phyloP scores from a whole-genome alignment of 352 stramenopile species.

The Phytophthora agathidicida region DNA sequence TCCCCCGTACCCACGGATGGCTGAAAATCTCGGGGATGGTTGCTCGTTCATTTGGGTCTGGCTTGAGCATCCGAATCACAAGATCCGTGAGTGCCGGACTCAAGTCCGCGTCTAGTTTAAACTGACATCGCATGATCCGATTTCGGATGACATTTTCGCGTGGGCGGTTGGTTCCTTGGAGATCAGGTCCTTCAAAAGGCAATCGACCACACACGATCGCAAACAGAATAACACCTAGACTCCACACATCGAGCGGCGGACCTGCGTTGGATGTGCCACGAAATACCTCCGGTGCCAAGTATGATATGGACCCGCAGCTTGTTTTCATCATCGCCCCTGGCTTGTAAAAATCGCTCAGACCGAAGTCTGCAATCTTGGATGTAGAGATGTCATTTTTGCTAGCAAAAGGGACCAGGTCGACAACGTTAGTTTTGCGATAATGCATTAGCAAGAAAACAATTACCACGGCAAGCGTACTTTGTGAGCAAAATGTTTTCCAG shows the following conservation, averaged over 20 bases:
- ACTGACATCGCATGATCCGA: slow-evolving; percentile 87
- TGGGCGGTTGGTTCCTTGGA: slow-evolving; percentile 76
- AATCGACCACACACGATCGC: slow-evolving; percentile 82
- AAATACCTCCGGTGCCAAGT: slow-evolving; percentile 89
- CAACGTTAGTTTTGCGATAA: too few relatives aligned
- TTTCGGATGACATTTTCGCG: slow-evolving; percentile 86
- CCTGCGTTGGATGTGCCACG: slow-evolving; percentile 81
- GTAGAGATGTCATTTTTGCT: slow-evolving; percentile 84
- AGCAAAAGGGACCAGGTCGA: background rate
- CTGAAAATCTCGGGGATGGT: slow-evolving; percentile 89
- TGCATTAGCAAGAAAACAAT: background rate
- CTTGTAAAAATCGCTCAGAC: slow-evolving; percentile 88
- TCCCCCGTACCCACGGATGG: slow-evolving; percentile 80
- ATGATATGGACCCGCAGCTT: slow-evolving; percentile 88
- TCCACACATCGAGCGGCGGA: slow-evolving; percentile 92
- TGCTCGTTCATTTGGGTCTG: slow-evolving; percentile 77
- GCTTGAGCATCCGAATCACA: slow-evolving; percentile 78
- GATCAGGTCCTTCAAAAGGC: slow-evolving; percentile 83
- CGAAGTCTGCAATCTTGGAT: slow-evolving; percentile 91
- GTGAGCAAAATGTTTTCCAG: slow-evolving; percentile 89
- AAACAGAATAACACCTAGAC: slow-evolving; percentile 89
- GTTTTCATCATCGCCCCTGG: slow-evolving; percentile 90
- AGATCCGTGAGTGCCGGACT: slow-evolving; percentile 78
- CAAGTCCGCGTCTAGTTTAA: slow-evolving; percentile 79
- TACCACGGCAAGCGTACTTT: slow-evolving; percentile 46